Conservation (phyloP, 345 rosid genomes). For the Hirschfeldia incana region DNA sequence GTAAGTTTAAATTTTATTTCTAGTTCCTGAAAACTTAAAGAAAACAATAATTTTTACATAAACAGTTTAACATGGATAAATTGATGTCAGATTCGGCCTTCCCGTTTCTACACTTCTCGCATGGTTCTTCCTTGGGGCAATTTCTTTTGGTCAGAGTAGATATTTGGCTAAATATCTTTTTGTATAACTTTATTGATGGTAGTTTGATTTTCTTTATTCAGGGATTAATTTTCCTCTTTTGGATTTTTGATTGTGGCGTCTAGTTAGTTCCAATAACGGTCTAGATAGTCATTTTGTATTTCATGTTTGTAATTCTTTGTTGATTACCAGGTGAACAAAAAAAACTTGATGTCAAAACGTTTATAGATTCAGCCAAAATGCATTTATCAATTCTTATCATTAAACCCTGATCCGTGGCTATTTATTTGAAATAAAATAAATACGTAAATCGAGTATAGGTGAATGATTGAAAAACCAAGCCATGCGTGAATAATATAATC, state of each 20-base stretch:
- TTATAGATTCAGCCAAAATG: background rate
- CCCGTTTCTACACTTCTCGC: background rate
- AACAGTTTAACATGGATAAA: background rate
- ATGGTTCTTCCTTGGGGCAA: background rate
- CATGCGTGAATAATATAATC: slow-evolving; percentile 39
- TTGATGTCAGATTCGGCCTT: background rate
- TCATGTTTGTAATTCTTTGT: background rate
- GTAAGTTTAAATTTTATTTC: background rate
- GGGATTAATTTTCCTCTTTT: background rate
- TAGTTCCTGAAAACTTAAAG: background rate
- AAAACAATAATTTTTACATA: background rate
- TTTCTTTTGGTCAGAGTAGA: background rate
- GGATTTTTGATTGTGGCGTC: background rate
- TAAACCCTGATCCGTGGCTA: slow-evolving; percentile 20
- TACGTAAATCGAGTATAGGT: slow-evolving; percentile 2
- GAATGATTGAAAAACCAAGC: slow-evolving; percentile 32
- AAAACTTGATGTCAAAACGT: background rate
- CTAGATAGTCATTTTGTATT: background rate
- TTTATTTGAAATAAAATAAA: background rate
- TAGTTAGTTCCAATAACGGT: background rate
- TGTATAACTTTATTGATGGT: background rate
- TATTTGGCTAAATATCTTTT: background rate
- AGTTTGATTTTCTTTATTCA: background rate
- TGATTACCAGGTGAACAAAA: background rate
- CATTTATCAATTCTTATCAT: background rate